phyloP scores from a whole-genome alignment of 352 stramenopile genomes.

The Thalassiosira hispida region DNA sequence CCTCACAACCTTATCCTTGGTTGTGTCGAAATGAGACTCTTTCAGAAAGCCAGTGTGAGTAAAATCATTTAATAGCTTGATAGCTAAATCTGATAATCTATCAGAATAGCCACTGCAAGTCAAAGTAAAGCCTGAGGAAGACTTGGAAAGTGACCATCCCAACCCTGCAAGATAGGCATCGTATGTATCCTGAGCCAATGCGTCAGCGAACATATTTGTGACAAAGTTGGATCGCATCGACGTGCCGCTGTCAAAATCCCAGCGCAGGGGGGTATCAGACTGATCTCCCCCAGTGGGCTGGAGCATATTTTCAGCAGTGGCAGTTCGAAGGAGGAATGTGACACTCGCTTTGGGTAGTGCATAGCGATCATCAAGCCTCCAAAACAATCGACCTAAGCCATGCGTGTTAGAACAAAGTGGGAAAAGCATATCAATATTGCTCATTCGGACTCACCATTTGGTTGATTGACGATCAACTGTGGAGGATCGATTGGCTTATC shows the following conservation, averaged over 20 bases:
- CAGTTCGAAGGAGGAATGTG: constrained; percentile 69
- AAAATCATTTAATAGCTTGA: constrained; percentile 65
- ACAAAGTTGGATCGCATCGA: constrained; percentile 65
- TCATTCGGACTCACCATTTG: constrained; percentile 18
- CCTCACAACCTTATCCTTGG: constrained; percentile 69
- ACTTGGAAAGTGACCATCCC: constrained; percentile 20
- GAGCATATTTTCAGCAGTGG: constrained; percentile 50
- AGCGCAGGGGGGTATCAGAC: constrained; percentile 12
- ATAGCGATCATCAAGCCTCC: constrained; percentile 83
- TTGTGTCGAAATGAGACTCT: constrained; percentile 61
- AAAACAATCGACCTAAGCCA: constrained; percentile 64
- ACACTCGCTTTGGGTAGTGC: constrained; percentile 72
- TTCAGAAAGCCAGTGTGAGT: constrained; percentile 48
- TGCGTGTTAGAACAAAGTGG: background rate
- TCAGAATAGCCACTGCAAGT: constrained; percentile 78
- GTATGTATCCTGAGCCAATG: constrained; percentile 80
- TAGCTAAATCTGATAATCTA: constrained; percentile 66
- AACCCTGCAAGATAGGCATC: constrained; percentile 77
- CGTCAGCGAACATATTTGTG: constrained; percentile 66
- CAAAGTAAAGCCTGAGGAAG: constrained; percentile 68
- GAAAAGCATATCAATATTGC: constrained; percentile 9
- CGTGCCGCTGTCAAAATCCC: constrained; percentile 60
- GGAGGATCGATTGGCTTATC: constrained; percentile 77
- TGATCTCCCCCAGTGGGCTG: constrained; percentile 5
- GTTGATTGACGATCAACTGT: constrained; percentile 65